phyloP scores from a whole-genome alignment of 805 yeast species.

The Maudiozyma pseudohumilis region DNA sequence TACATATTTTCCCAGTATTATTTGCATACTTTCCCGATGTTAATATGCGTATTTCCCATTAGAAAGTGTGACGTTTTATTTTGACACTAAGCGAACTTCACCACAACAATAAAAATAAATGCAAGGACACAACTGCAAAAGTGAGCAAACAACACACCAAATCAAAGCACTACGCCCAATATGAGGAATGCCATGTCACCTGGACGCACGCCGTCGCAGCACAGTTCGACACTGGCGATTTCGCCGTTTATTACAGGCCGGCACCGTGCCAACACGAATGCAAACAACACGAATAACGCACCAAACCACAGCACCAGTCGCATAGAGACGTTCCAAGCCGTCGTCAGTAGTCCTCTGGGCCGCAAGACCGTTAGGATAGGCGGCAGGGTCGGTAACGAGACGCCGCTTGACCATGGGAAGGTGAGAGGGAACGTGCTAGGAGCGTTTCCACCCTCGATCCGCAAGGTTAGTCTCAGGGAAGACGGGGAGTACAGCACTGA shows the following conservation, averaged over 20 bases:
- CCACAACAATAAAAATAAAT: no score
- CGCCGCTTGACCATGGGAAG: constrained; percentile 19
- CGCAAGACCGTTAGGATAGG: constrained; percentile 9
- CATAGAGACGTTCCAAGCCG: constrained; percentile 8
- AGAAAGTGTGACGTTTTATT: no score
- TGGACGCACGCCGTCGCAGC: constrained; percentile 41
- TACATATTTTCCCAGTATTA: no score
- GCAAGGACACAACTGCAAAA: no score
- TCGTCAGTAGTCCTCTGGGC: constrained; percentile 22
- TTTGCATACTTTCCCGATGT: no score
- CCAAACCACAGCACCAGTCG: constrained; percentile 1
- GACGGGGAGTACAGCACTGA: constrained; percentile 7
- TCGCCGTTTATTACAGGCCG: constrained; percentile 49
- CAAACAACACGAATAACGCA: not conserved
- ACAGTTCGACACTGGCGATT: constrained; percentile 62
- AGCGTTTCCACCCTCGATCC: constrained; percentile 24
- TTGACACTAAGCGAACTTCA: no score
- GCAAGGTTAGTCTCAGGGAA: constrained; percentile 20
- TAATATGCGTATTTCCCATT: no score
- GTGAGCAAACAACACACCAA: no score
- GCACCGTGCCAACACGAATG: constrained; percentile 3
- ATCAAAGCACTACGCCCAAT: no score
- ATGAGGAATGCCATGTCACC: constrained; percentile 19
- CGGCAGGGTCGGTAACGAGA: constrained; percentile 9
- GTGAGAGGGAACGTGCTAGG: constrained; percentile 21